Evolutionary conservation across 2,329 filamentous ascomycete species (phyloP).

Genomic region (Teratosphaeria gauchensis): DNA sequence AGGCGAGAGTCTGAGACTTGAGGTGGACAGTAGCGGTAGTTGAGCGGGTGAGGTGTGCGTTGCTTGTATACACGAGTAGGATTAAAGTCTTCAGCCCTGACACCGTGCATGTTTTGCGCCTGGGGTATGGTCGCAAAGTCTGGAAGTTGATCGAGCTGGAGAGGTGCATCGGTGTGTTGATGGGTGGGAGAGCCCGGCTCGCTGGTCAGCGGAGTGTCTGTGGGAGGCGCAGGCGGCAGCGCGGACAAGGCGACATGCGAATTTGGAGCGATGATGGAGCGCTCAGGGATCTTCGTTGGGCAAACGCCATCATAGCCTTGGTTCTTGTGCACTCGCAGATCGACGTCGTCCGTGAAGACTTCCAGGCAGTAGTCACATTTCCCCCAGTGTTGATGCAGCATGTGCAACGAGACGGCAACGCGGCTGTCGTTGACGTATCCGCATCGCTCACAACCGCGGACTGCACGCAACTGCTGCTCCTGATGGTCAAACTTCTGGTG

Average conservation of each 20-base stretch:
- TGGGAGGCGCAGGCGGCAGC: neutral
- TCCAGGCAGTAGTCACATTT: neutral
- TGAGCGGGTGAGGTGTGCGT: neutral
- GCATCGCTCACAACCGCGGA: neutral
- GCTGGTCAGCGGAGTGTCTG: neutral
- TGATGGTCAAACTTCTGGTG: neutral
- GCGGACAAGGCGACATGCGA: neutral
- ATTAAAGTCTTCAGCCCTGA: slow-evolving; percentile 1
- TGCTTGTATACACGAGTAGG: neutral
- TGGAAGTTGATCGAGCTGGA: neutral
- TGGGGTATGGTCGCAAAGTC: neutral
- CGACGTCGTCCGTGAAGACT: neutral
- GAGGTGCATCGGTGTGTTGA: neutral
- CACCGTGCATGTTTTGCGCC: neutral
- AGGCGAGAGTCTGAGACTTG: slow-evolving; percentile 1
- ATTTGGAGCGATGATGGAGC: neutral
- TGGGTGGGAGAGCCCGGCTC: neutral
- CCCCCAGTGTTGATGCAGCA: neutral
- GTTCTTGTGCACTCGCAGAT: neutral
- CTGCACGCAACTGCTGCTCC: neutral
- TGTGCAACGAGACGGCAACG: neutral
- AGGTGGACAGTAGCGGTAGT: neutral
- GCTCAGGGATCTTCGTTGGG: neutral
- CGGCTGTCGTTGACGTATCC: neutral
- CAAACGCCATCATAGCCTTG: neutral